Conservation (phyloP, 2,329 filamentous ascomycete species). For the Cercospora sojina region DNA sequence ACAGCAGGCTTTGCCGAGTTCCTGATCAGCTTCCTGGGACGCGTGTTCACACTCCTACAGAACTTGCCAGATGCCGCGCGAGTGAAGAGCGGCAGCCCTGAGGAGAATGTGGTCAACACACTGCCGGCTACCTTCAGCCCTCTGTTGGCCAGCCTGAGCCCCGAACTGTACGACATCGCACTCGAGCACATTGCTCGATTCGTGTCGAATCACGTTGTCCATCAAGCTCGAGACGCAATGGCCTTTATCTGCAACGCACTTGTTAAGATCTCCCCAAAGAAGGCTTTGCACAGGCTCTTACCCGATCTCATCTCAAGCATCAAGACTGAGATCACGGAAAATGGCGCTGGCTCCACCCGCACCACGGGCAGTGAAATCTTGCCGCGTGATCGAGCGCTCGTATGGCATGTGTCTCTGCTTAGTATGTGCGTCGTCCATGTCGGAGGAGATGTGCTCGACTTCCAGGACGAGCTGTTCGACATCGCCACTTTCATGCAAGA, state of each 20-base stretch:
- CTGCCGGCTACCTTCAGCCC: slow-evolving; percentile 88
- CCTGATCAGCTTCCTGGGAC: slow-evolving; percentile 81
- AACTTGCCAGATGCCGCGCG: slow-evolving; percentile 90
- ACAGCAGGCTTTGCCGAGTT: slow-evolving; percentile 95
- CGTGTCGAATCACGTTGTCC: slow-evolving; percentile 89
- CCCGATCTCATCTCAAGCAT: slow-evolving; percentile 90
- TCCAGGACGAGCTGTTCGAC: slow-evolving; percentile 83
- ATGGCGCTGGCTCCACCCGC: slow-evolving; percentile 89
- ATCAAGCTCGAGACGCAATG: slow-evolving; percentile 96
- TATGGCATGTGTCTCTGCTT: slow-evolving; percentile 96
- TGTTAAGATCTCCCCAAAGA: slow-evolving; percentile 92
- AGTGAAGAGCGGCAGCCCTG: slow-evolving; percentile 84
- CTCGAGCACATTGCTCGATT: slow-evolving; percentile 91
- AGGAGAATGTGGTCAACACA: slow-evolving; percentile 96
- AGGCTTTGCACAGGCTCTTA: slow-evolving; percentile 85
- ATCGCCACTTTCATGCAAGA: slow-evolving; percentile 96
- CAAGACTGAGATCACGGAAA: slow-evolving; percentile 93
- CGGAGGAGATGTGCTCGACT: slow-evolving; percentile 81
- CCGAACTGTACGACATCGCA: slow-evolving; percentile 88
- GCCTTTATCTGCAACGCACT: slow-evolving; percentile 96
- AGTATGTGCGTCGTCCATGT: slow-evolving; percentile 99
- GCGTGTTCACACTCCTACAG: slow-evolving; percentile 92
- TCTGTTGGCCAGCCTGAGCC: slow-evolving; percentile 83
- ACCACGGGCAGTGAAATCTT: slow-evolving; percentile 92
- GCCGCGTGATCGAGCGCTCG: slow-evolving; percentile 84